These are phyloP conservation scores for Prunus kanzakura DNA, from an alignment of 306 rosid species.

Conservation along the genomic window DNA sequence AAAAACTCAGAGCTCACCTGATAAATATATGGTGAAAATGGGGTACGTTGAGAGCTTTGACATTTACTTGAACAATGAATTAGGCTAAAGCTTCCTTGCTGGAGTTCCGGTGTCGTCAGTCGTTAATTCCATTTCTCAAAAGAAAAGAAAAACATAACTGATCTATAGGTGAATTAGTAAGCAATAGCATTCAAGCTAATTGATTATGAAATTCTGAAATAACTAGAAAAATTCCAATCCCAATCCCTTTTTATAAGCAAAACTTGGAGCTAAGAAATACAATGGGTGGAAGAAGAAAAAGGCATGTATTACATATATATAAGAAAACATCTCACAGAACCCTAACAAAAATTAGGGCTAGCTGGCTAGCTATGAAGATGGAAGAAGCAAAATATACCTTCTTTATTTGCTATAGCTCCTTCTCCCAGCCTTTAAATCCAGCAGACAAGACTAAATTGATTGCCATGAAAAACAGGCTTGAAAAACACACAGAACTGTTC, in stretches of 20 bases:
- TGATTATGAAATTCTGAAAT: not conserved
- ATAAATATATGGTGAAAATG: not conserved
- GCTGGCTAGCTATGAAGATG: not conserved
- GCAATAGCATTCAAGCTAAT: not conserved
- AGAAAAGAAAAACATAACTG: not conserved
- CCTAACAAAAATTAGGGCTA: not conserved
- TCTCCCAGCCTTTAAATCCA: not conserved
- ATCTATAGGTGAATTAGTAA: not conserved
- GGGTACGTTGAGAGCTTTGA: not conserved
- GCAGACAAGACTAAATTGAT: not conserved
- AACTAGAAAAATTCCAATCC: not conserved
- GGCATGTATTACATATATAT: not conserved
- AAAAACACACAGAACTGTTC: no score
- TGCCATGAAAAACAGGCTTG: not conserved
- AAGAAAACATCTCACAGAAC: not conserved
- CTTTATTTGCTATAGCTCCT: not conserved
- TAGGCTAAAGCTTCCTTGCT: not conserved
- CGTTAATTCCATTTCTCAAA: no score
- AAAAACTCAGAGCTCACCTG: not conserved
- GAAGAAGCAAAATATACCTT: conserved; percentile 1
- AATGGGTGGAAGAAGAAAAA: not conserved
- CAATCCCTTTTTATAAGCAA: not conserved
- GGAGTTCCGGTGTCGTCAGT: not conserved
- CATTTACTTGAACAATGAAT: not conserved
- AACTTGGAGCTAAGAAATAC: not conserved